phyloP scores from a whole-genome alignment of 148 eudicot genomes.

The Camellia sinensis region DNA sequence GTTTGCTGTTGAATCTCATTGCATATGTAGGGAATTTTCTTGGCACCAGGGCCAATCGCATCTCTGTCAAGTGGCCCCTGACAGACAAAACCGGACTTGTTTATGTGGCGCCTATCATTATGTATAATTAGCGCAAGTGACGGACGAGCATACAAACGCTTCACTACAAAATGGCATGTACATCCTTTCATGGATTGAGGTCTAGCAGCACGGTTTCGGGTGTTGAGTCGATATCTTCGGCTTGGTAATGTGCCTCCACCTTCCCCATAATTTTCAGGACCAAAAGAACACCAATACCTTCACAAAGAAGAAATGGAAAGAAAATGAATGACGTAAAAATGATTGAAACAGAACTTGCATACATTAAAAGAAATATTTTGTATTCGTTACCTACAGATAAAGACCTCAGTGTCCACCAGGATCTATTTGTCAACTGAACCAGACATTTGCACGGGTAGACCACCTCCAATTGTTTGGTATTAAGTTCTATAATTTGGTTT shows the following conservation, averaged over 20 bases:
- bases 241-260: constrained; percentile 90
- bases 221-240: constrained; percentile 81
- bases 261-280: constrained; percentile 98
- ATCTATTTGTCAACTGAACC: neutral
- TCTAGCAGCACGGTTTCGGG: constrained; percentile 95
- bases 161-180: constrained; percentile 87
- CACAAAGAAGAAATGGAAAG: constrained; percentile 13
- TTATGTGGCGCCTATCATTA: constrained; percentile 79
- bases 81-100: constrained; percentile 84
- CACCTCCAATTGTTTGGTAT: neutral
- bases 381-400: neutral
- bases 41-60: constrained; percentile 99
- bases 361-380: neutral
- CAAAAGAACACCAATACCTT: constrained; percentile 99
- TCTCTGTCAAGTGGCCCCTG: constrained; percentile 95
- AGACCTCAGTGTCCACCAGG: neutral
- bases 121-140: constrained; percentile 73
- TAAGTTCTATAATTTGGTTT: neutral
- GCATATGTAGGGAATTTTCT: constrained; percentile 74
- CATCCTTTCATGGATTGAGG: constrained; percentile 99
- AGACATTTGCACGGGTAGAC: neutral
- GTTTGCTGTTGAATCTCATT: constrained; percentile 95
- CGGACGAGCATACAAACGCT: constrained; percentile 89
- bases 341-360: neutral
- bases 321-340: neutral